A percentile compares a stretch with the other conserved stretches of the same genome.
Evolutionary conservation across 2,329 filamentous ascomycete species (phyloP).

Genomic region (Hypoxylon sp.): DNA sequence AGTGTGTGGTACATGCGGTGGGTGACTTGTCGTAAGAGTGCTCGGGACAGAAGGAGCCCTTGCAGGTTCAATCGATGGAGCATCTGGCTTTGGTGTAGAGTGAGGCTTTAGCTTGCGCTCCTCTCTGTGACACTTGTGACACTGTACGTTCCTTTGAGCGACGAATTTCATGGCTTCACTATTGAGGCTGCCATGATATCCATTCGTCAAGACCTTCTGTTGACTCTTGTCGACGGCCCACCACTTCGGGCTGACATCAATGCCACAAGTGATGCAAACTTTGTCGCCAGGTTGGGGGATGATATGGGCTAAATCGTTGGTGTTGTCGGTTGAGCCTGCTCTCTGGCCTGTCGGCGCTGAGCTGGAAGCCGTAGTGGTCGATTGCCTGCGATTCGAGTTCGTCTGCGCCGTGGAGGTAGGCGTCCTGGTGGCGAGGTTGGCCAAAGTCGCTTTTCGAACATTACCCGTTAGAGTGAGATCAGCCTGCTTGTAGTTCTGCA

Average conservation of each 20-base stretch:
- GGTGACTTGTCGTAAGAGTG: conserved; percentile 45
- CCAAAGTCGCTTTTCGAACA: conserved; percentile 88
- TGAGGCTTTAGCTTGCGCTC: conserved; percentile 60
- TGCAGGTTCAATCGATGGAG: conserved; percentile 46
- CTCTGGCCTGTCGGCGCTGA: conserved; percentile 41
- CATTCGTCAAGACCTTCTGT: conserved; percentile 66
- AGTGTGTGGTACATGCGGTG: conserved; percentile 44
- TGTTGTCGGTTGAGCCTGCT: conserved; percentile 47
- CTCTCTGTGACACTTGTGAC: conserved; percentile 77
- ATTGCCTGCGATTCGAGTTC: conserved; percentile 65
- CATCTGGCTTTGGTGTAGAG: conserved; percentile 48
- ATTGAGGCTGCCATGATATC: conserved; percentile 63
- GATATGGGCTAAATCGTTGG: conserved; percentile 45
- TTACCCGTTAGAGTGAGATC: conserved; percentile 92
- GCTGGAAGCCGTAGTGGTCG: conserved; percentile 60
- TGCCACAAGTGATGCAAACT: conserved; percentile 72
- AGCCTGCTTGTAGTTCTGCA: conserved; percentile 92
- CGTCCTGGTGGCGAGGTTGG: conserved; percentile 72
- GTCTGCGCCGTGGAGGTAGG: conserved; percentile 56
- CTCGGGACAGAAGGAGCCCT: conserved; percentile 46
- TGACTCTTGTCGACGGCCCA: conserved; percentile 69
- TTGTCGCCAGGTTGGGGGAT: conserved; percentile 61
- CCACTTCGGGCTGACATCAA: conserved; percentile 82
- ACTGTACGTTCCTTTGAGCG: conserved; percentile 74
- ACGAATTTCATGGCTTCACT: conserved; percentile 70